A percentile compares a stretch with the other conserved stretches of the same genome.
Conservation (phyloP, 2,329 filamentous ascomycete species). For the Exophiala lecanii-corni region DNA sequence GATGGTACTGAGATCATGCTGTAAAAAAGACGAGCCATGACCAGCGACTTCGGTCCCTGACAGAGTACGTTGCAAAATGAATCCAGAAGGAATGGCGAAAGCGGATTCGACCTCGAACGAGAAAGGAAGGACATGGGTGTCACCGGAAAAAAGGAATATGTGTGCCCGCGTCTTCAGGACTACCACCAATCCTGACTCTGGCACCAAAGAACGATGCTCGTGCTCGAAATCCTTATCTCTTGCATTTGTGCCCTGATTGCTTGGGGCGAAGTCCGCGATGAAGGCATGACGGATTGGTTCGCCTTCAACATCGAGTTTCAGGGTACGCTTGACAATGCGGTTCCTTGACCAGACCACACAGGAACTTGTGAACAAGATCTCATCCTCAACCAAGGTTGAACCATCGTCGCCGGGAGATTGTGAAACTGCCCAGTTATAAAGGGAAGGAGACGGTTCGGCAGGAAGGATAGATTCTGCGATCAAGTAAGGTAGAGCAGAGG, state of each 20-base stretch:
- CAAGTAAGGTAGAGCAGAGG: constrained; percentile 76
- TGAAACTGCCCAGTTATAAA: constrained; percentile 62
- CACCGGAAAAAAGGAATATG: constrained; percentile 83
- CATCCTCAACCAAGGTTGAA: constrained; percentile 59
- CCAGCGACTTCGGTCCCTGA: constrained; percentile 34
- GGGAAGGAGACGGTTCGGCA: constrained; percentile 57
- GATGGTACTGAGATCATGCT: constrained; percentile 24
- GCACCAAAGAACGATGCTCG: background rate
- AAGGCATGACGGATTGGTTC: constrained; percentile 82
- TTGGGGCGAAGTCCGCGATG: constrained; percentile 64
- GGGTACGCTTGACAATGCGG: constrained; percentile 76
- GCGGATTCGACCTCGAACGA: constrained; percentile 91
- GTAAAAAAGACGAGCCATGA: constrained; percentile 42
- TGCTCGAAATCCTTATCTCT: too few species aligned
- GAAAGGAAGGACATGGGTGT: constrained; percentile 84
- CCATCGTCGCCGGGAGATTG: constrained; percentile 41
- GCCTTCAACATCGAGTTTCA: constrained; percentile 80
- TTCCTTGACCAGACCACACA: constrained; percentile 88
- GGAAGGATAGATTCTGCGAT: constrained; percentile 74
- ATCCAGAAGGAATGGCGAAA: constrained; percentile 73
- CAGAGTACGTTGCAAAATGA: constrained; percentile 79
- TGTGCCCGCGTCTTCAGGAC: constrained; percentile 90
- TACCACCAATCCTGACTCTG: constrained; percentile 63
- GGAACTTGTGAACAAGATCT: constrained; percentile 69
- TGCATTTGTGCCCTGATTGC: background rate